These are phyloP conservation scores for Aspergillus kassunensis DNA, from an alignment of 495 filamentous ascomycete genomes.

Conservation along the genomic window DNA sequence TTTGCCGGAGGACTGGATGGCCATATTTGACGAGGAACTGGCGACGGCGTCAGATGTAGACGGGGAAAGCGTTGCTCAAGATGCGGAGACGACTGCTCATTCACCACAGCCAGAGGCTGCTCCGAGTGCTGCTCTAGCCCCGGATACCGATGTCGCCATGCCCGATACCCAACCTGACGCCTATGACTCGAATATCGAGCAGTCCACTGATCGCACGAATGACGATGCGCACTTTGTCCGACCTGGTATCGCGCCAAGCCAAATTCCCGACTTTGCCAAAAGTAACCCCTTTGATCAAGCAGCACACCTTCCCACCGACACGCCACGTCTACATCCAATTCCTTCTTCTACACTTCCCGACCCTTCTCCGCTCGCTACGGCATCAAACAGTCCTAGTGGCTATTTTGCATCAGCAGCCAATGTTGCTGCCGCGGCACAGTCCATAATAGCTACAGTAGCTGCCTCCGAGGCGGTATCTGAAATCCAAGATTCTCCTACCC, in stretches of 20 bases:
- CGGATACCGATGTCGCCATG: background rate
- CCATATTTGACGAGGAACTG: constrained; percentile 35
- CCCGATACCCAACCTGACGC: background rate
- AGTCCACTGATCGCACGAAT: constrained; percentile 20
- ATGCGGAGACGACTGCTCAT: background rate
- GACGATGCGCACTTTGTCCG: constrained; percentile 13
- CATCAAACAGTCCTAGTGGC: constrained; percentile 19
- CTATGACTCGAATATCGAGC: background rate
- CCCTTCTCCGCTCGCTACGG: constrained; percentile 42
- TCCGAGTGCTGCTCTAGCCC: background rate
- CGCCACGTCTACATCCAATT: constrained; percentile 43
- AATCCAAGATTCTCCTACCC: background rate
- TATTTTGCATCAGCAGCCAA: constrained; percentile 29
- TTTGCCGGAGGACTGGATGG: constrained; percentile 25
- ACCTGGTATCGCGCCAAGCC: background rate
- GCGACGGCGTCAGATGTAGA: constrained; percentile 15
- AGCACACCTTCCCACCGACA: constrained; percentile 30
- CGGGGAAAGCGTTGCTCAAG: constrained; percentile 1
- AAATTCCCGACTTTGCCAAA: constrained; percentile 8
- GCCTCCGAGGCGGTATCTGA: background rate
- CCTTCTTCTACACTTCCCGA: constrained; percentile 43
- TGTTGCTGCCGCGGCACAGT: background rate
- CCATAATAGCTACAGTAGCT: background rate
- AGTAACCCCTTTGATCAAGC: constrained; percentile 8
- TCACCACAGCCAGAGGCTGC: background rate